Evolutionary conservation across 768 basidiomycete species (phyloP).

Genomic region (Trametes cingulata): DNA sequence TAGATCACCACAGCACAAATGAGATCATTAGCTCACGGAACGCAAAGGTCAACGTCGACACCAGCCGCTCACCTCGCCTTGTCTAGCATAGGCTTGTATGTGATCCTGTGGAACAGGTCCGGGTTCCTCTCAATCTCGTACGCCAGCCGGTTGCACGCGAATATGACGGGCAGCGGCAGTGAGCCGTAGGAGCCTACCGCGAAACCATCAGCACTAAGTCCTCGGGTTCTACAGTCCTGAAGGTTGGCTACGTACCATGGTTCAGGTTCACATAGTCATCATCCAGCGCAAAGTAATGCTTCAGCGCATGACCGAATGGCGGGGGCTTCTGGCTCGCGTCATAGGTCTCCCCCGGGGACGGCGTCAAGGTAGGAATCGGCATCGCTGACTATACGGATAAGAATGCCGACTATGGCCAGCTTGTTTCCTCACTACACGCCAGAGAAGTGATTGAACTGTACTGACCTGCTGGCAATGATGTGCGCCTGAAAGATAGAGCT

Average conservation of each 20-base stretch:
- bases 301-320: constrained; percentile 56
- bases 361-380: constrained; percentile 1
- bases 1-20: constrained; percentile 28
- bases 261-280: constrained; percentile 66
- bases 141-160: not conserved
- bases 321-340: constrained; percentile 35
- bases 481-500: no score
- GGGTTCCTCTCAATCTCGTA: constrained; percentile 23
- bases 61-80: constrained; percentile 13
- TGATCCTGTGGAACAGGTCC: constrained; percentile 23
- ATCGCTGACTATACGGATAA: not conserved
- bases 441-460: no score
- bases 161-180: constrained; percentile 22
- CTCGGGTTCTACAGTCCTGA: no score
- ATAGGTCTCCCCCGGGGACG: constrained; percentile 18
- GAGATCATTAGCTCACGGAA: not conserved
- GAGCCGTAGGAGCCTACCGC: constrained; percentile 26
- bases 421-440: no score
- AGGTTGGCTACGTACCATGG: constrained; percentile 44
- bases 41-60: not conserved
- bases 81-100: constrained; percentile 1
- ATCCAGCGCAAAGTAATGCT: constrained; percentile 56
- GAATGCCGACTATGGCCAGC: no score
- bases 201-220: not conserved
- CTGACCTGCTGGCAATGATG: not conserved